Evolutionary conservation across 2,329 filamentous ascomycete species (phyloP), one percentile per base, ranked within the genome.

Genomic region (Xylaria sp.): DNA sequence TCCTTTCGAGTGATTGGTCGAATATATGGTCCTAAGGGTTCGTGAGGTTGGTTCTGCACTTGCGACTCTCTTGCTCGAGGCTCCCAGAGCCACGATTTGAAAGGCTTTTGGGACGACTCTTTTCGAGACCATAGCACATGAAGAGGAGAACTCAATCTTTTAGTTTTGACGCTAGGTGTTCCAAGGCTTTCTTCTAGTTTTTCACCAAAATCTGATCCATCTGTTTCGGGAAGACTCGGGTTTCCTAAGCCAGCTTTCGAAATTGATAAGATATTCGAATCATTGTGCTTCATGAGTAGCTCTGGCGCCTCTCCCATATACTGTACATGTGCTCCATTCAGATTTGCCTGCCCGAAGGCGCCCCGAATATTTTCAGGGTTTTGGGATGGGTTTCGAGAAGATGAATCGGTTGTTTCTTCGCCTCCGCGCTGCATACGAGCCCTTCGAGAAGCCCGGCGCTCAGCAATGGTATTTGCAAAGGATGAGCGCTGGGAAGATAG

Each of bases 201-300:
- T 21, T 57, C 74, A 37, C 82, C 80, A 40, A 79, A 79, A 54
- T 82, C 82, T n/a, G 83, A 83, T 60, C 83, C 80, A 65, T 86
- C 82, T 18, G 83, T 87, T 62, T 88, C 85, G 8, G 85, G 84
- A 59, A 86, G 86, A 55, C 86, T 88, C 37, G 86, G 85, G 71
- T 85, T 88, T 44, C 81, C 83, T 2, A 87, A 73, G 63, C 82
- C 79, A 10, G 78, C 77, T 65, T 80, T 80, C 40, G 81, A 74
- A 60, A 82, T 69, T 59, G 80, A 75, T 54, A 83, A 67, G 73
- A 81, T 81, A 71, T 83, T 84, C 70, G 82, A 68, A 65, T 75
- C 73, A 25, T 78, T 81, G 60, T 77, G 77, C 23, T 79, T 81
- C 40, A 75, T 77, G 32, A 81, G 74, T 35, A 81, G 75, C 44